Percentiles rank a stretch among this genome's conserved stretches.
These are phyloP conservation scores for Neobulgaria alba DNA, from an alignment of 2,329 filamentous ascomycete genomes.

Conservation along the genomic window DNA sequence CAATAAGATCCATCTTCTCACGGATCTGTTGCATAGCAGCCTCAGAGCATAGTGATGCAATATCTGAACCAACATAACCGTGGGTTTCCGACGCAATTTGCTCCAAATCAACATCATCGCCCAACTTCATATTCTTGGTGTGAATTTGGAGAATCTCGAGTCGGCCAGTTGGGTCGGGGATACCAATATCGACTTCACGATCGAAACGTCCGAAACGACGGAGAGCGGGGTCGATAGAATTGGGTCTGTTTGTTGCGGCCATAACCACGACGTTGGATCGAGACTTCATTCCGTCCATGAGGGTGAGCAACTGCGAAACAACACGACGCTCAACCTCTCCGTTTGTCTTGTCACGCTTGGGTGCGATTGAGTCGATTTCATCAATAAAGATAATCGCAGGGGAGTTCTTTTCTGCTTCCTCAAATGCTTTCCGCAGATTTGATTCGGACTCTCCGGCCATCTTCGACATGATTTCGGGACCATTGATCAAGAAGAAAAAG, in stretches of 20 bases:
- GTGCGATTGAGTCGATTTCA: slow-evolving; percentile 97
- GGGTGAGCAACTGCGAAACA: slow-evolving; percentile 88
- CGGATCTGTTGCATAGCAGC: slow-evolving; percentile 99
- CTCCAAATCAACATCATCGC: slow-evolving; percentile 92
- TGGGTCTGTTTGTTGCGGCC: slow-evolving; percentile 97
- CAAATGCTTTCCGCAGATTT: slow-evolving; percentile 97
- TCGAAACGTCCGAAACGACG: slow-evolving; percentile 98
- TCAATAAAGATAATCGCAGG: slow-evolving; percentile 99
- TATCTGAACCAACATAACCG: slow-evolving; percentile 97
- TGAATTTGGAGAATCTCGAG: slow-evolving; percentile 98
- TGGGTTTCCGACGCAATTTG: slow-evolving; percentile 96
- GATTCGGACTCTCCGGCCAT: slow-evolving; percentile 99
- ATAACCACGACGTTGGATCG: slow-evolving; percentile 98
- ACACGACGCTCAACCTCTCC: slow-evolving; percentile 98
- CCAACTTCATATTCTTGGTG: slow-evolving; percentile 99
- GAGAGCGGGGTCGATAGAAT: slow-evolving; percentile 96
- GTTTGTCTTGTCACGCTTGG: slow-evolving; percentile 99
- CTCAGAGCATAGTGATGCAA: slow-evolving; percentile 96
- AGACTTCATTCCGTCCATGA: slow-evolving; percentile 99
- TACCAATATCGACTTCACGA: slow-evolving; percentile 96
- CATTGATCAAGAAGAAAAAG: slow-evolving; percentile 99
- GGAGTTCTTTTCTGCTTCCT: slow-evolving; percentile 99
- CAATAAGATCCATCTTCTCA: slow-evolving; percentile 99
- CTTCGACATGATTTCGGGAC: slow-evolving; percentile 99
- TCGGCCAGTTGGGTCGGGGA: slow-evolving; percentile 94